Evolutionary conservation across 306 rosid species (phyloP).

Genomic region (Urtica urens): DNA sequence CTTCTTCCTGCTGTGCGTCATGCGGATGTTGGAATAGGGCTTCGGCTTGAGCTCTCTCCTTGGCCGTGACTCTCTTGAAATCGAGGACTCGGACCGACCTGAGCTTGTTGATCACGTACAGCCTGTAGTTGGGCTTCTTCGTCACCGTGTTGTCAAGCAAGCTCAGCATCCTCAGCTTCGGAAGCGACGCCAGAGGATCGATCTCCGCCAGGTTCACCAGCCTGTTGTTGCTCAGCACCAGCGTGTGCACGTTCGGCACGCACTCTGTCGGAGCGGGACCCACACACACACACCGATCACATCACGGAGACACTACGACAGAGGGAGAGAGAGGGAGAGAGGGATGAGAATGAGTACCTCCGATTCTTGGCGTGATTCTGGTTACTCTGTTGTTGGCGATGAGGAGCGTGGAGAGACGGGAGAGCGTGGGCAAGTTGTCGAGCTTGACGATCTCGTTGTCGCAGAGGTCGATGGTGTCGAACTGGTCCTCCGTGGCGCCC

Average conservation of each 20-base stretch:
- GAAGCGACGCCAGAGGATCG: slow-evolving; percentile 69
- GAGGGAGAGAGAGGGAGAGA: neutral
- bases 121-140: slow-evolving; percentile 74
- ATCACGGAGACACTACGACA: neutral
- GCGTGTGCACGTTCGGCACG: slow-evolving; percentile 71
- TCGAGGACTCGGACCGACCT: slow-evolving; percentile 74
- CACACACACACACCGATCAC: neutral
- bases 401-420: slow-evolving; percentile 78
- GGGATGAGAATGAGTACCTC: slow-evolving; percentile 33
- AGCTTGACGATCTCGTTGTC: slow-evolving; percentile 94
- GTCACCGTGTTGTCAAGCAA: slow-evolving; percentile 80
- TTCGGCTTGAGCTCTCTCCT: slow-evolving; percentile 28
- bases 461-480: slow-evolving; percentile 82
- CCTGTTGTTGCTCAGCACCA: slow-evolving; percentile 89
- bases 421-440: slow-evolving; percentile 75
- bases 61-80: slow-evolving; percentile 70
- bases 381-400: slow-evolving; percentile 83
- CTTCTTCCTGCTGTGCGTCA: slow-evolving; percentile 37
- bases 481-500: slow-evolving; percentile 99
- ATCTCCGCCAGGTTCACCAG: slow-evolving; percentile 87
- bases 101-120: slow-evolving; percentile 67
- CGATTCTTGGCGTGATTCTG: slow-evolving; percentile 72
- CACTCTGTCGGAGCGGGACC: slow-evolving; percentile 75
- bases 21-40: neutral
- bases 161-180: slow-evolving; percentile 73